Percentiles rank a stretch among this genome's conserved stretches.
These are phyloP conservation scores for Thermothelomyces thermophilus DNA, from an alignment of 2,329 filamentous ascomycete species.

Conservation along the genomic window DNA sequence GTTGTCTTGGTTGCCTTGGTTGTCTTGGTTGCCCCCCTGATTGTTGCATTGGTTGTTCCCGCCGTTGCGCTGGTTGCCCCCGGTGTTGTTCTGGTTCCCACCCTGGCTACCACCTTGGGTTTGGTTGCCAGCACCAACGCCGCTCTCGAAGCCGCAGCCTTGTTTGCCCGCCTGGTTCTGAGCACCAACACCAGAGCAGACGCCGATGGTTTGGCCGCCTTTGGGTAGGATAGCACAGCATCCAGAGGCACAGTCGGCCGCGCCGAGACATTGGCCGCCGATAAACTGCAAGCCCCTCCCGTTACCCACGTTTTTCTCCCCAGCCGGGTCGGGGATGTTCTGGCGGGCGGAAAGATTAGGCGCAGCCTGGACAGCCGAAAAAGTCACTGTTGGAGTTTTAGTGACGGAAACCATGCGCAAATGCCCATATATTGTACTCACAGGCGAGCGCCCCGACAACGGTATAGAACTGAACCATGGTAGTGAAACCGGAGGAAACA, in stretches of 20 bases:
- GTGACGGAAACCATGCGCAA: background rate
- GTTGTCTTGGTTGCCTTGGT: background rate
- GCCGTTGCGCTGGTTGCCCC: background rate
- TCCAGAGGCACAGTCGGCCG: slow-evolving; percentile 29
- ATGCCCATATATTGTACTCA: background rate
- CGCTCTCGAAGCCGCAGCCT: slow-evolving; percentile 29
- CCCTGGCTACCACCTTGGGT: background rate
- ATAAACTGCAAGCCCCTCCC: slow-evolving; percentile 30
- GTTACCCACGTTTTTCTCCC: slow-evolving; percentile 30
- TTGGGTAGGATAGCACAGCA: slow-evolving; percentile 28
- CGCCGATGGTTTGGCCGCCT: slow-evolving; percentile 25
- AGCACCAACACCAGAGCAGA: slow-evolving; percentile 31
- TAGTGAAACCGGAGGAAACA: slow-evolving; percentile 10
- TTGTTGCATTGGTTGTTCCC: background rate
- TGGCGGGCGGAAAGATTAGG: slow-evolving; percentile 18
- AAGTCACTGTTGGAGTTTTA: slow-evolving; percentile 13
- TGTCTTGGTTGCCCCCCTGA: background rate
- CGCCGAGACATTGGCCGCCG: slow-evolving; percentile 29
- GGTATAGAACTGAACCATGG: slow-evolving; percentile 23
- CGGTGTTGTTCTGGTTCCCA: background rate
- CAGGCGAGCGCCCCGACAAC: slow-evolving; percentile 15
- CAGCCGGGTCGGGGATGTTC: slow-evolving; percentile 25
- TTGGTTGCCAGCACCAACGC: slow-evolving; percentile 1
- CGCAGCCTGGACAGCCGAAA: slow-evolving; percentile 21
- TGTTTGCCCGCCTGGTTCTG: slow-evolving; percentile 30